Base-by-base conservation (phyloP, 139 green algal species). In the Chlamydomonas asymmetrica region DNA sequence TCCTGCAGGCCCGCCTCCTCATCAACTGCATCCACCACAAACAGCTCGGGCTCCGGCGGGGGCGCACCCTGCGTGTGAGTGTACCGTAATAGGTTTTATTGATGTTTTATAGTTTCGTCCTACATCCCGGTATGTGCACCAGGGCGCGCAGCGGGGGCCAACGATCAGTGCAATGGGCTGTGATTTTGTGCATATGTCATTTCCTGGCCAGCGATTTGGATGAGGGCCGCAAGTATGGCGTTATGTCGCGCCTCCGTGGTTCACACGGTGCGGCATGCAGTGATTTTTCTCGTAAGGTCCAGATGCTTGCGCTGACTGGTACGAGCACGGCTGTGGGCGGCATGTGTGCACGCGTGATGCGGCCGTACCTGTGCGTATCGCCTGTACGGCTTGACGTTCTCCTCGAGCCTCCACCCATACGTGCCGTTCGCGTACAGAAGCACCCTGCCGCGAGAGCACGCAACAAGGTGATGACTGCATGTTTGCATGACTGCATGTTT, bases 391-490 rank as follows among this genome's bases (percentile, higher is more conserved):
- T 69, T 69, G 7, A 77, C 71, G 2, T 59, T 40, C 8, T 77
- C 57, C 32, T 77, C 71, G 3, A 77, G 32, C 16, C 71, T 57
- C 71, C 71, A 77, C 43, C 71, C 71, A 43, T 77, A 63, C 71
- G 69, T 59, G 0, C 71, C 71, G 5, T 77, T 59, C 23, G 32
- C 43, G 59, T 77, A 77, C 57, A 77, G 59, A 5, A 63, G 49
- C 18, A 77, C 71, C 59, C 71, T 77, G 71, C 8, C 7, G 38
- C 4, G 35, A 5, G 4, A 5, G 10, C 32, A 4, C n/a, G n/a
- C 7, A 29, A 4, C 27, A 22, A 13, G n/a, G 10, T 22, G n/a
- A 22, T 63, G 7, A 38, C 27, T 7, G 5, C n/a, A n/a, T n/a
- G n/a, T n/a, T n/a, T n/a, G n/a, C n/a, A n/a, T n/a, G n/a, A n/a